Percentiles rank a stretch among this genome's conserved stretches.
These are phyloP conservation scores for Cairneyella variabilis DNA, from an alignment of 495 filamentous ascomycete species.

Conservation along the genomic window DNA sequence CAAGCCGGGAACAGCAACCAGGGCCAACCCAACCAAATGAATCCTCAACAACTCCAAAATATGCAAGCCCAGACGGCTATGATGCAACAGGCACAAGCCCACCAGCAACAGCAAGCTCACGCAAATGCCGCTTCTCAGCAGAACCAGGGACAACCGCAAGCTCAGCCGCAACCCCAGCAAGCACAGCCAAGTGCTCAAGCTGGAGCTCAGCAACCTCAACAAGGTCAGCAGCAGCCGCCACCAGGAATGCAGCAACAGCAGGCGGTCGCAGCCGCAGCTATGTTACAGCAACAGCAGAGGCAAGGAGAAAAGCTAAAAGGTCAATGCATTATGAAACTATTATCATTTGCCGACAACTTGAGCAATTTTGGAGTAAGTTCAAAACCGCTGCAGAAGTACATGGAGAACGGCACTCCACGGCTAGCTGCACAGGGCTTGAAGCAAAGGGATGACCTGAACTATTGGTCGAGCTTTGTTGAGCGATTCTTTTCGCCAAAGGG, in stretches of 20 bases:
- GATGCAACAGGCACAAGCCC: constrained; percentile 34
- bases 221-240: constrained; percentile 36
- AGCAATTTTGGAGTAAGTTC: constrained; percentile 58
- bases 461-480: constrained; percentile 74
- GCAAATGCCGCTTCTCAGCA: constrained; percentile 17
- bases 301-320: constrained; percentile 48
- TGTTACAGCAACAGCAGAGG: constrained; percentile 44
- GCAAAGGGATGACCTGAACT: constrained; percentile 55
- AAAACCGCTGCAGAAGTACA: constrained; percentile 23
- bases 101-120: constrained; percentile 28
- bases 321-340: constrained; percentile 56
- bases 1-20: constrained; percentile 19
- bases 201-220: constrained; percentile 31
- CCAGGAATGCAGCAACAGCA: constrained; percentile 31
- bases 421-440: constrained; percentile 43
- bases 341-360: constrained; percentile 67
- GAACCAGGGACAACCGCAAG: constrained; percentile 44
- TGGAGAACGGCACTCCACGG: constrained; percentile 17
- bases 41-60: constrained; percentile 38
- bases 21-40: constrained; percentile 38
- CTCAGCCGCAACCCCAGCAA: constrained; percentile 29
- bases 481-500: constrained; percentile 70
- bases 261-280: constrained; percentile 40
- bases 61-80: constrained; percentile 28
- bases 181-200: constrained; percentile 40